Evolutionary conservation across 768 basidiomycete genomes (phyloP), one percentile per base, ranked within the genome.

Genomic region (Leccinum sublutescens): DNA sequence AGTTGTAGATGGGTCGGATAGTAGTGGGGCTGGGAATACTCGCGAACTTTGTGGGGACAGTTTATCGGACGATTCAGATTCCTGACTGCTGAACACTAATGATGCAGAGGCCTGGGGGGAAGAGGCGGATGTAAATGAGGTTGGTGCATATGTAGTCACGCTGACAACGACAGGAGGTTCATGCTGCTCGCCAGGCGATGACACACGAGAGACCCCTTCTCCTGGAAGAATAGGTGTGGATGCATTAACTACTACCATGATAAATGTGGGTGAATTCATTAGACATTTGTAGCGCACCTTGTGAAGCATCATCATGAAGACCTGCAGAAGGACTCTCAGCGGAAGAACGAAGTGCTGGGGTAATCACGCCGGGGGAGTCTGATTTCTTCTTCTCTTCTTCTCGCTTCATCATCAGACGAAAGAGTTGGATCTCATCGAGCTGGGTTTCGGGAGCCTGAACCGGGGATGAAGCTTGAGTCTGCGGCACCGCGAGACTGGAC

Each of bases 361-460:
- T 36, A 4, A 54, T 45, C 21, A 43, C 45, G 40, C 40, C n/a
- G 21, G 64, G 62, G 15, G 63, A 64, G 34, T 75, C 75, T 5
- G 65, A 59, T 55, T 75, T 78, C 57, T 75, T 78, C 68, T 79
- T 80, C 58, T 79, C 77, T 61, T 89, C 85, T 65, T 90, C 89
- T 60, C 83, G 79, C 72, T 89, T 90, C 88, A 93, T 93, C 77
- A 92, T 78, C 65, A 91, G 64, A 63, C 87, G 88, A 81, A 93
- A 92, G 38, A 89, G 74, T 60, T 92, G 90, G 25, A 93, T 92
- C 74, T 93, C 91, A 68, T 93, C 91, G 59, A 93, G 72, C 14
- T 77, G 81, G 45, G 74, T 77, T 33, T 79, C 70, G 10, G 64
- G 27, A 45, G 63, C 31, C 48, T 62, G 64, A 54, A 33, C 40